phyloP scores from a whole-genome alignment of 108 stramenopile genomes.

The Nitzschia sp. region DNA sequence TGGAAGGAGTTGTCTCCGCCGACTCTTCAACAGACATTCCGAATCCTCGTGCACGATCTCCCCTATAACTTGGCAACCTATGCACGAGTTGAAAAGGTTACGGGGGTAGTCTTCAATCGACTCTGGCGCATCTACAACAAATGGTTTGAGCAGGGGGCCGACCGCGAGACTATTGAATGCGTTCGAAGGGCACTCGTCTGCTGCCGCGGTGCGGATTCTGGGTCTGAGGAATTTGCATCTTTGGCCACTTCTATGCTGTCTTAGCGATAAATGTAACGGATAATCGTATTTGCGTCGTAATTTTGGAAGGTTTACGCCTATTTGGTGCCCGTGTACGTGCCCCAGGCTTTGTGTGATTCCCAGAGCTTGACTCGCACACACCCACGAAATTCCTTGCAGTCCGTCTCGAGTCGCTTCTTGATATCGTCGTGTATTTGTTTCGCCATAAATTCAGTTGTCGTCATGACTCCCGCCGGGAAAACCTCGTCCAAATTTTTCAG shows the following conservation, averaged over 20 bases:
- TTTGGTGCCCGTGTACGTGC: slow-evolving; percentile 71
- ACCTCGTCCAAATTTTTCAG: slow-evolving; percentile 91
- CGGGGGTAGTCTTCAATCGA: slow-evolving; percentile 19
- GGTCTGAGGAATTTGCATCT: slow-evolving; percentile 17
- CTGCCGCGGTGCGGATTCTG: slow-evolving; percentile 21
- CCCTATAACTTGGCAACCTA: slow-evolving; percentile 37
- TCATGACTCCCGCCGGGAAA: slow-evolving; percentile 79
- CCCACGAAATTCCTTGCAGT: slow-evolving; percentile 66
- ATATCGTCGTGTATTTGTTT: slow-evolving; percentile 58
- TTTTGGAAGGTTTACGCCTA: too few species aligned
- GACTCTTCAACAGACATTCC: slow-evolving; percentile 18
- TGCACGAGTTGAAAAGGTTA: slow-evolving; percentile 17
- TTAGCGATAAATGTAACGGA: too few species aligned
- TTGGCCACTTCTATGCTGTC: slow-evolving; percentile 29
- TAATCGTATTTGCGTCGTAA: too few species aligned
- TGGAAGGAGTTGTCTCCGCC: slow-evolving; percentile 27
- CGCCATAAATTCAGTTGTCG: slow-evolving; percentile 95
- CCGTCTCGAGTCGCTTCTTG: slow-evolving; percentile 19
- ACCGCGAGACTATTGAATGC: slow-evolving; percentile 14
- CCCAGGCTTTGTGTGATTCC: slow-evolving; percentile 96
- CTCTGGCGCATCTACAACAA: slow-evolving; percentile 32
- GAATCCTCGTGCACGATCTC: slow-evolving; percentile 31
- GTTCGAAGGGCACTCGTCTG: slow-evolving; percentile 22
- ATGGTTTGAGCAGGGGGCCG: slow-evolving; percentile 33
- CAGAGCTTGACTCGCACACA: slow-evolving; percentile 86